A percentile compares a stretch with the other conserved stretches of the same genome.
These are phyloP conservation scores for Vitis rupestris DNA, from an alignment of 164 flowering plant genomes.

Conservation along the genomic window DNA sequence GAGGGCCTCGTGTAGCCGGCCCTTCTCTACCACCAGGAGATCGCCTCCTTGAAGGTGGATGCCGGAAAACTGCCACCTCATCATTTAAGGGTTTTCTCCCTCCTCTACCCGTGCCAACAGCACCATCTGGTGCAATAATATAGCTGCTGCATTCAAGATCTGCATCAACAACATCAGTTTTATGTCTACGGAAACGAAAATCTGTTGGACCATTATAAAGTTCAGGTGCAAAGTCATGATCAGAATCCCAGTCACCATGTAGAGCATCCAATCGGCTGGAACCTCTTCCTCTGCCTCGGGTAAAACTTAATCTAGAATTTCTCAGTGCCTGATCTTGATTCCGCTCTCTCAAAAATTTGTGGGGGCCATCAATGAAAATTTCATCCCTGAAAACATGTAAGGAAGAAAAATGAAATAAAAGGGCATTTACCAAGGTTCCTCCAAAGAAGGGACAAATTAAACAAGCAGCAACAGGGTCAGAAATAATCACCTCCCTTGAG, in stretches of 20 bases:
- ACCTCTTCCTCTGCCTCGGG: constrained; percentile 44
- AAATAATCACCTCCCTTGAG: constrained; percentile 54
- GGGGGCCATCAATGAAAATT: constrained; percentile 24
- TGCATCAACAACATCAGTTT: constrained; percentile 25
- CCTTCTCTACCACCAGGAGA: constrained; percentile 53
- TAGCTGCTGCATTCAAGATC: constrained; percentile 31
- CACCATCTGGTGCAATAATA: constrained; percentile 31
- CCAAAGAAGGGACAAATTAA: not conserved
- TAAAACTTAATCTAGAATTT: constrained; percentile 35
- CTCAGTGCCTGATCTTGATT: constrained; percentile 42
- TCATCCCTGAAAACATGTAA: constrained; percentile 46
- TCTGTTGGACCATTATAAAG: constrained; percentile 28
- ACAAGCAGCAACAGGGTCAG: constrained; percentile 5
- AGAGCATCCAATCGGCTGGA: constrained; percentile 27
- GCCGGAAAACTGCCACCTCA: constrained; percentile 34
- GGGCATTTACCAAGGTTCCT: not conserved
- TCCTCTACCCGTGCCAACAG: constrained; percentile 39
- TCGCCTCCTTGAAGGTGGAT: constrained; percentile 43
- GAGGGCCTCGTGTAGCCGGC: constrained; percentile 31
- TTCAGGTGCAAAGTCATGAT: constrained; percentile 36
- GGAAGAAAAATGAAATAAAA: constrained; percentile 6
- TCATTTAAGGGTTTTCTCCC: constrained; percentile 43
- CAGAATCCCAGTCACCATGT: constrained; percentile 38
- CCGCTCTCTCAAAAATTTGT: constrained; percentile 43
- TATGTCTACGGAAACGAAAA: constrained; percentile 36